These are phyloP conservation scores for Conringia planisiliqua DNA, from an alignment of 345 rosid species.

Conservation along the genomic window DNA sequence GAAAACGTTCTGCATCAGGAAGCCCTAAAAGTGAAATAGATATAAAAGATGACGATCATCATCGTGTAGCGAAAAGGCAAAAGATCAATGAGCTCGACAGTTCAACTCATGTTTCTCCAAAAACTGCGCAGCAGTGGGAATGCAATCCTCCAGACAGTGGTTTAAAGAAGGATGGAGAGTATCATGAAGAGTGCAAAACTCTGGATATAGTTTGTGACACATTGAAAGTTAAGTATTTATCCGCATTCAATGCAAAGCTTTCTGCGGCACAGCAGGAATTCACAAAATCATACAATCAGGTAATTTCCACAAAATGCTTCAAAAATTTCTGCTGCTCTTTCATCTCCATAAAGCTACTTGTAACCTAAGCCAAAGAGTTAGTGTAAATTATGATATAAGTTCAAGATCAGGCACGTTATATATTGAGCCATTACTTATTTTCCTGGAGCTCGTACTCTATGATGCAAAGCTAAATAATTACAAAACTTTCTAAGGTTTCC, in stretches of 20 bases:
- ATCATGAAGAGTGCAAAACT: slow-evolving; percentile 33
- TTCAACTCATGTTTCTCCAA: slow-evolving; percentile 31
- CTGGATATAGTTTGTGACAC: slow-evolving; percentile 53
- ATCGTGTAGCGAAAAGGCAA: slow-evolving; percentile 47
- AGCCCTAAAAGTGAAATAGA: slow-evolving; percentile 38
- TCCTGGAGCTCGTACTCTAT: slow-evolving; percentile 2
- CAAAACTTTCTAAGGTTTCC: slow-evolving; percentile 51
- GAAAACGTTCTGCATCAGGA: slow-evolving; percentile 33
- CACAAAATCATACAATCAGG: slow-evolving; percentile 65
- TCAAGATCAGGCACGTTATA: slow-evolving; percentile 1
- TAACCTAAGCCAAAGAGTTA: background rate
- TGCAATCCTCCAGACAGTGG: slow-evolving; percentile 26
- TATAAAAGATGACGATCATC: slow-evolving; percentile 34
- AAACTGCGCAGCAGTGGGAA: slow-evolving; percentile 16
- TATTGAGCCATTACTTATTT: background rate
- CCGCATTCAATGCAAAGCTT: slow-evolving; percentile 63
- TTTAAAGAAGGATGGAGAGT: slow-evolving; percentile 34
- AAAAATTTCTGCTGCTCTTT: background rate
- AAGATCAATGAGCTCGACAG: slow-evolving; percentile 31
- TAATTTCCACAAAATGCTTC: slow-evolving; percentile 23
- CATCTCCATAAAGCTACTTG: background rate
- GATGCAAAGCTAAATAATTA: slow-evolving; percentile 8
- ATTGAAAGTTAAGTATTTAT: slow-evolving; percentile 69
- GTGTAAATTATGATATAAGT: background rate
- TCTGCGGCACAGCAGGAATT: slow-evolving; percentile 70